Evolutionary conservation across 2,329 filamentous ascomycete species (phyloP), one percentile per base, ranked within the genome.

Genomic region (Phaeosphaeria sp.): DNA sequence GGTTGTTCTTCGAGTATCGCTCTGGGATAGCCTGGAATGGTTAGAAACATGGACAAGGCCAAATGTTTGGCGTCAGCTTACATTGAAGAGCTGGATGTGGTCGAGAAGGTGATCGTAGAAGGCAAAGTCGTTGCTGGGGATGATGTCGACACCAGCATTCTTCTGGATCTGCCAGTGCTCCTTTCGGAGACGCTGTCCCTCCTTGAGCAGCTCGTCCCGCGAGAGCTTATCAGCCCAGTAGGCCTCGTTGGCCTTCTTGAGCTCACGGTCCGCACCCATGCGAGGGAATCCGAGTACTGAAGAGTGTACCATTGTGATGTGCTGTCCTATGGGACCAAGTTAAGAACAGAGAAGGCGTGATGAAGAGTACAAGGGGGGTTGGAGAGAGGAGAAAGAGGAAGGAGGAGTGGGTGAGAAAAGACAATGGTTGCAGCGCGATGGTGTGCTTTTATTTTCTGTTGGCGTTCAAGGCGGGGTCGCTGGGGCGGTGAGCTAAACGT

Each of bases 121-220:
- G 71, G 95, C 93, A 78, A 99, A 99, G 88, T 99, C 95, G 81
- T 99, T 99, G 90, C 91, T 96, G 80, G 95, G 95, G 78, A 99
- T 97, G 83, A 95, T 85, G 78, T 97, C 92, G 81, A 98, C 93
- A 77, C 95, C 95, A 69, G 95, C 95, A 82, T 96, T 89, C 87
- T 99, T 94, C 87, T 99, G 95, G 83, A 99, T 96, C 85, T 97
- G 93, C 95, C 95, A 99, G 89, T 99, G 95, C 76, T 90, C 93
- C 69, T 93, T 86, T 85, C 95, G 91, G 61, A 99, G 92, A 80
- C 93, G 89, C 91, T 98, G 98, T 80, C 91, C 95, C 89, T 98
- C 95, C 62, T 88, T 86, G 71, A 98, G 86, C 71, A 99, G 92
- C 64, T 96, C 93, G 64, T 90, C 88, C 78, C 93, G 92, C 65